These are phyloP conservation scores for Solanum aculeatissimum DNA, from an alignment of 305 asterid species.

Conservation along the genomic window DNA sequence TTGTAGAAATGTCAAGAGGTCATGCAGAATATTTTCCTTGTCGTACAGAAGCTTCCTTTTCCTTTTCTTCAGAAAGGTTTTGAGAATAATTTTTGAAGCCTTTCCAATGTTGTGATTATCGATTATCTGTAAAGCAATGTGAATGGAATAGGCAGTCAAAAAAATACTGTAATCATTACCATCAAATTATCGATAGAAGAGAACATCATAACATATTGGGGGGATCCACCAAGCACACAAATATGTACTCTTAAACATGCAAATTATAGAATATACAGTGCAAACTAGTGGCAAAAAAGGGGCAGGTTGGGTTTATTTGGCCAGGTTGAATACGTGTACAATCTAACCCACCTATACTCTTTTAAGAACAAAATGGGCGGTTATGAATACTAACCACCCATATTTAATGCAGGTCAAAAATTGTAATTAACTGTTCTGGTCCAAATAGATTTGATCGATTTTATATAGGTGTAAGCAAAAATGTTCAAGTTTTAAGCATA, in stretches of 20 bases:
- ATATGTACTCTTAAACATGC: not conserved
- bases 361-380: not conserved
- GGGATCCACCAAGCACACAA: not conserved
- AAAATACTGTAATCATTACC: not conserved
- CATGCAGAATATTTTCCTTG: slow-evolving; percentile 50
- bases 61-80: slow-evolving; percentile 29
- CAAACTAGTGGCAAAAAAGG: not conserved
- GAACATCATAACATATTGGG: not conserved
- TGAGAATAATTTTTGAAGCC: slow-evolving; percentile 17
- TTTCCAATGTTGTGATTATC: slow-evolving; percentile 20
- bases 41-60: slow-evolving; percentile 35
- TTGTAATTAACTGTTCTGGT: not conserved
- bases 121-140: slow-evolving; percentile 26
- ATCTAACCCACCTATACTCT: not conserved
- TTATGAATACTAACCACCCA: not conserved
- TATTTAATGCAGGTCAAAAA: not conserved
- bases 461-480: not conserved
- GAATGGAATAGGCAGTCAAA: slow-evolving; percentile 12
- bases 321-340: not conserved
- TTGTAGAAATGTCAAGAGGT: slow-evolving; percentile 59
- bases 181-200: not conserved
- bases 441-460: not conserved
- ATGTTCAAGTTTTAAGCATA: not conserved
- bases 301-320: not conserved
- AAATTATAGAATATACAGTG: not conserved